Base-by-base conservation (phyloP, 257 asterid genomes). In the Scutellaria baicalensis region DNA sequence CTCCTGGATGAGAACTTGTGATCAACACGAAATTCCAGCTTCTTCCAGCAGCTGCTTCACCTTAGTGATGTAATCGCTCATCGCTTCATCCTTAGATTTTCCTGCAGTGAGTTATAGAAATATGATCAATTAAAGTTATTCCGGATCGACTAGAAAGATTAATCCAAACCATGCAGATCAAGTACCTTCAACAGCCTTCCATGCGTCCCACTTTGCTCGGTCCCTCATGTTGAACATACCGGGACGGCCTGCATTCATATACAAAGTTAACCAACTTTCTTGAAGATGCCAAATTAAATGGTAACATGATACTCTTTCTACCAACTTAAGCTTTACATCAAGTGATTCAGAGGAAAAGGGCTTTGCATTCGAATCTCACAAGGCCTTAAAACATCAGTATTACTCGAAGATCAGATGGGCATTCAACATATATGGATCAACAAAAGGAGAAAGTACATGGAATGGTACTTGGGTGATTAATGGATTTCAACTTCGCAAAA, bases 141-240 rank as follows among this genome's bases (percentile, higher is more conserved):
- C 43, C 33, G 36, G 11, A 14, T 27, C 4, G 3, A 31, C 20
- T 16, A 2, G 8, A 31, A 17, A 36, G 43, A 17, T 2, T 35
- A 12, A 1, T 60, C 54, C 45, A n/a, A 16, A 10, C 18, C 12
- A n/a, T 36, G 47, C 31, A 13, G 40, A 61, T 47, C 12, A 23
- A 72, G 49, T 78, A 93, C 97, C 98, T 86, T 91, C 97, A 72
- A 84, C 92, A 35, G 88, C 91, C 84, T 93, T 93, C 99, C 99
- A 93, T 1, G 97, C 97, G 76, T 93, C 99, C 99, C 99, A 93
- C 83, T 93, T 93, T 43, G 96, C 96, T 79, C 91, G 81, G 60
- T 89, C 97, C 84, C 75, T 91, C 96, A 72, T 58, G 83, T 78
- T 81, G 71, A 93, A 84, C 1, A 93, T 69, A 64, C 99, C 97